Percentiles rank a stretch among this genome's conserved stretches.
Conservation (phyloP, 495 filamentous ascomycete species). For the Aspergillus conjunctus region DNA sequence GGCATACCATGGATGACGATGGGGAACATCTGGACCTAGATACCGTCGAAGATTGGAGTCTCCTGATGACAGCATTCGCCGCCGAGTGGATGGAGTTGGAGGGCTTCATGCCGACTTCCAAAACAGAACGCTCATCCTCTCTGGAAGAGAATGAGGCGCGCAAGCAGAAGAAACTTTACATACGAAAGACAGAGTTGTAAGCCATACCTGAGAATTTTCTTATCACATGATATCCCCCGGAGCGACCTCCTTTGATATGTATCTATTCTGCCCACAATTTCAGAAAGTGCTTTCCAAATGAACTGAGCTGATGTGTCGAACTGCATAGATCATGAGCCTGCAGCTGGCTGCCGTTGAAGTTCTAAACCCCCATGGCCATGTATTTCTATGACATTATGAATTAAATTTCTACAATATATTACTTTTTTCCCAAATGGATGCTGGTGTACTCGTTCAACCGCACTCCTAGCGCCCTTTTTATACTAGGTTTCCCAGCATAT, state of each 20-base stretch:
- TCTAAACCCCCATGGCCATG: background rate
- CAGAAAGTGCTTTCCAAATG: constrained; percentile 4
- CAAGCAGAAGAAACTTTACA: constrained; percentile 19
- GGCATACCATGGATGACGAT: constrained; percentile 86
- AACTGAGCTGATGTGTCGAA: constrained; percentile 13
- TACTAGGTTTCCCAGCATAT: constrained; percentile 43
- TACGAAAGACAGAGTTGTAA: constrained; percentile 48
- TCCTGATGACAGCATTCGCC: constrained; percentile 78
- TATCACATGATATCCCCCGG: constrained; percentile 15
- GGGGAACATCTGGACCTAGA: constrained; percentile 81
- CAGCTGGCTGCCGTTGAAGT: background rate
- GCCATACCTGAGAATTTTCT: constrained; percentile 27
- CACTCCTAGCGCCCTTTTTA: constrained; percentile 15
- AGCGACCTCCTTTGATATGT: background rate
- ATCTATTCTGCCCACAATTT: background rate
- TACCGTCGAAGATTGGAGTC: constrained; percentile 86
- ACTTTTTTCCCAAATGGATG: background rate
- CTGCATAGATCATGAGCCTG: constrained; percentile 20
- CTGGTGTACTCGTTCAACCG: background rate
- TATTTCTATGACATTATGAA: background rate
- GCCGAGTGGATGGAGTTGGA: constrained; percentile 95
- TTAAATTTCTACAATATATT: background rate
- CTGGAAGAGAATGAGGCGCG: constrained; percentile 3
- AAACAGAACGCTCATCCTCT: background rate
- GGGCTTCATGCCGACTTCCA: constrained; percentile 52